Base-by-base conservation (phyloP, 176 grass and related monocot species). In the Carex cristatella region DNA sequence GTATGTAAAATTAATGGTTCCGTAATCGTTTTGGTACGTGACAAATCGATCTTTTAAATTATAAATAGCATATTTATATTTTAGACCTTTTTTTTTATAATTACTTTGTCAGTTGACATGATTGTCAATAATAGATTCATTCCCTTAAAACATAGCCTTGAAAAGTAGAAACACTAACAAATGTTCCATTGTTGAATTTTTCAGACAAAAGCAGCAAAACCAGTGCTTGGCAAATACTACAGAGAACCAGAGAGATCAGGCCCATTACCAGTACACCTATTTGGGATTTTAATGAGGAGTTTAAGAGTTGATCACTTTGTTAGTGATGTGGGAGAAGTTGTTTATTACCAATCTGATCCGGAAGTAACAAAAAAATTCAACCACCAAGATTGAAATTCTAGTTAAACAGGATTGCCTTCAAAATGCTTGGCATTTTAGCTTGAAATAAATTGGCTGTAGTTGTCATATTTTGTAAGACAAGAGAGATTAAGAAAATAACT, bases 231-330 rank as follows among this genome's bases (percentile, higher is more conserved):
- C 0, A 90, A 85, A 78, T 94, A 98, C 71, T 94, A 93, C 89
- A 69, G 91, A 7, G 88, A 93, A 55, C 93, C 95, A 0, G 88
- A 94, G 40, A 92, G 79, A 84, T 98, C 95, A 9, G 88, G 89
- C 27, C 92, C 95, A 1, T 80, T 98, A 31, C 93, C 95, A 11
- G 69, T 88, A 4, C 91, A 95, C 70, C 85, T 98, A 28, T 28
- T 93, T 15, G 87, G 80, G 1, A 59, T 90, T 14, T 84, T 98
- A 12, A 83, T 95, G 63, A 90, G 89, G 56, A 98, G 95, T 72
- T 79, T 98, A 59, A 89, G 95, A 84, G 73, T 91, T 5, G 93
- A 95, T 61, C 95, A 95, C 75, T 95, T 95, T 32, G 95, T 98
- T 10, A 94, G 95, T 31, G 95, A 98, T 65, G 88, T 88, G 2